phyloP scores from a whole-genome alignment of 2,329 filamentous ascomycete genomes.

The Aspergillus calidoustus region DNA sequence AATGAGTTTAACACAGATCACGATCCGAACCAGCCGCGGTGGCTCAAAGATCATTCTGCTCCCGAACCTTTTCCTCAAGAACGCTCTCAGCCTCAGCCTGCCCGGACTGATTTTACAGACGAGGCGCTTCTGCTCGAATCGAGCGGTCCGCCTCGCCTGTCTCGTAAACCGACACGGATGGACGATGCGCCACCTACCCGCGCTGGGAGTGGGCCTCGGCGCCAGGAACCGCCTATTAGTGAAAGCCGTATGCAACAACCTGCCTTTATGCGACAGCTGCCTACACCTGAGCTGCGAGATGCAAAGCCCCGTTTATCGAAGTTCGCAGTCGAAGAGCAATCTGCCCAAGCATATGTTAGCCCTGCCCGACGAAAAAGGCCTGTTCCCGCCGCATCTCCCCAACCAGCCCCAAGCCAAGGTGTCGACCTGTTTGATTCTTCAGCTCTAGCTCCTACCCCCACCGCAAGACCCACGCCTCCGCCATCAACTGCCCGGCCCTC shows the following conservation, averaged over 20 bases:
- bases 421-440: constrained; percentile 67
- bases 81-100: constrained; percentile 26
- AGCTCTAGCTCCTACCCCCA: constrained; percentile 32
- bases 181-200: constrained; percentile 28
- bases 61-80: constrained; percentile 30
- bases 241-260: constrained; percentile 35
- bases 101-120: constrained; percentile 57
- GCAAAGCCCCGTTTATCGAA: constrained; percentile 69
- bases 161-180: constrained; percentile 33
- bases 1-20: constrained; percentile 77
- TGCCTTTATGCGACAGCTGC: constrained; percentile 62
- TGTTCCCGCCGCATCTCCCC: constrained; percentile 46
- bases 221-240: constrained; percentile 27
- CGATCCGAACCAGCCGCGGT: constrained; percentile 84
- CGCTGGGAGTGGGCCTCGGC: constrained; percentile 25
- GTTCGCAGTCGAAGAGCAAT: constrained; percentile 77
- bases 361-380: constrained; percentile 75
- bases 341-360: constrained; percentile 82
- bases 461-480: constrained; percentile 37
- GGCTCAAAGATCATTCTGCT: constrained; percentile 78
- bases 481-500: constrained; percentile 41
- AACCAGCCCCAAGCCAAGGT: constrained; percentile 51
- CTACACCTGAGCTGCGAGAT: constrained; percentile 47
- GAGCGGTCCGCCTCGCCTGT: constrained; percentile 30
- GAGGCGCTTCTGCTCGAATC: constrained; percentile 54